Evolutionary conservation across 2,329 filamentous ascomycete species (phyloP), one percentile per base, ranked within the genome.

Genomic region (Colletotrichum noveboracense): DNA sequence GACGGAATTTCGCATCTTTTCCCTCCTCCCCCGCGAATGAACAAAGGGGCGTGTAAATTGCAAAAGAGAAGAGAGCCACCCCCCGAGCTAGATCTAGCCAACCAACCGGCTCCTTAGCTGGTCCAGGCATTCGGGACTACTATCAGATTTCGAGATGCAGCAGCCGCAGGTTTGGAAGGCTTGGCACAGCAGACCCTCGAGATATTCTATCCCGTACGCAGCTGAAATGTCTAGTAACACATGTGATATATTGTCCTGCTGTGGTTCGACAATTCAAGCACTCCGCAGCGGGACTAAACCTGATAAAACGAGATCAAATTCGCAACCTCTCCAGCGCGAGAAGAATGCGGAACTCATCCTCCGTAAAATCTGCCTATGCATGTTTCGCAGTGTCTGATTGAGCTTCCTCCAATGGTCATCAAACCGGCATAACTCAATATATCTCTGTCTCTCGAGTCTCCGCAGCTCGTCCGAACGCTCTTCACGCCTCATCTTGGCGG

Each of bases 51-150:
- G 67, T 61, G 66, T 70, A 6, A 28, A 24, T 48, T 52, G 62
- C 38, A 52, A 64, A 43, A 34, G 61, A 36, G 18, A 18, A 18
- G 34, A 64, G 3, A 9, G 21, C 16, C 61, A 64, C 61, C 32
- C 61, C 61, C 61, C 34, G 16, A 64, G 61, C 61, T 64, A 36
- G n/a, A 61, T 9, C 13, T 64, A 64, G 58, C 58, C 21, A 38
- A 13, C 58, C 26, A 32, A 18, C 58, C 26, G 12, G 12, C 32
- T 30, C 13, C 32, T 32, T 64, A 38, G 61, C 30, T 32, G 43
- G 32, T 36, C 58, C 58, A 36, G 30, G n/a, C n/a, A 13, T 43
- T 64, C 34, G 61, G 61, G 61, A 64, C 32, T 18, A 6, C 21
- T 58, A 28, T 12, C 58, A 28, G 24, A 43, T 64, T 24, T 62